Base-by-base conservation (phyloP, 78 protist genomes). In the Emiliania huxleyi region DNA sequence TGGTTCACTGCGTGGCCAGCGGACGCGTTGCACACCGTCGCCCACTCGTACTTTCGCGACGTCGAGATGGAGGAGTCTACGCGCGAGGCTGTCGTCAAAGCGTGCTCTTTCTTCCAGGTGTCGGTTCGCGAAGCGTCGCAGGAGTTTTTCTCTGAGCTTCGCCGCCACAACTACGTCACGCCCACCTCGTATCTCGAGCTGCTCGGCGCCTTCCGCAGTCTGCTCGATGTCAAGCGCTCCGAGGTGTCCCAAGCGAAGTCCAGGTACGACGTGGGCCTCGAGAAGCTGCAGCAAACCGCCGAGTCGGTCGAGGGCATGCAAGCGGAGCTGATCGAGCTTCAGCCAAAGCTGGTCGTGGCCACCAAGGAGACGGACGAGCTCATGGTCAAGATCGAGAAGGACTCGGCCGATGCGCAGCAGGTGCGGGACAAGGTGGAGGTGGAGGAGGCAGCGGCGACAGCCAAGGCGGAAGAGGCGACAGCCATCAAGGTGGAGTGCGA, bases 1-100 rank as follows among this genome's bases (percentile, higher is more conserved):
- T 96, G 97, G 97, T 96, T 93, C 91, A 56, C 45, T 15, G 55
- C 75, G 46, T 97, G 98, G 98, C 97, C 98, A 29, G n/a, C 1
- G 12, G 96, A 96, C 37, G 98, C 98, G 25, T 90, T 97, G 90
- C 21, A n/a, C 40, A 12, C 93, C 33, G 97, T 97, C 33, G 94
- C 98, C 21, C 6, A 37, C 29, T 21, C n/a, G 38, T 75, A 75
- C 42, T 45, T 96, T 52, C 44, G 15, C 37, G 25, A 88, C 29
- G 40, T 40, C 40, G 84, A 79, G 33, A 38, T 83, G 71, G 56
- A 26, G 77, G 81, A 77, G 26, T 21, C 40, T 37, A 8, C 3
- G 37, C 48, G 42, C 48, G 25, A 0, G 18, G 22, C 19, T 8
- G 1, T 91, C 37, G 11, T 35, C n/a, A 5, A 26, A 19, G 2